These are phyloP conservation scores for Stenogyne calaminthoides DNA, from an alignment of 305 asterid genomes.

Conservation along the genomic window DNA sequence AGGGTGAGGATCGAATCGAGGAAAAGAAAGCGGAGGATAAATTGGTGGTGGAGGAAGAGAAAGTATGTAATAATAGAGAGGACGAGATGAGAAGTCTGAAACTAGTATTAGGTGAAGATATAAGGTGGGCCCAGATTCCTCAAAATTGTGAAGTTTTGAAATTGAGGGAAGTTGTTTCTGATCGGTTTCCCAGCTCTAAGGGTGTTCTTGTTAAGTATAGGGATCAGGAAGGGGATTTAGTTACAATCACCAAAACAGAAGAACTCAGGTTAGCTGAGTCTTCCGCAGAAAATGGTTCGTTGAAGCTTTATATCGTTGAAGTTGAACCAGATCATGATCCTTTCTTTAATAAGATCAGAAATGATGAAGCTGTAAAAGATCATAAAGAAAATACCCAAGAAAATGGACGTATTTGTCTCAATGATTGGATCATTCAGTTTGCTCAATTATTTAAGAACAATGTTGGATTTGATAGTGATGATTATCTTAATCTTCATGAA, in stretches of 20 bases:
- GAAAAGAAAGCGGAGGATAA: slow-evolving; percentile 65
- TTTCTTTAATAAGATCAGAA: slow-evolving; percentile 42
- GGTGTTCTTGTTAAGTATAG: slow-evolving; percentile 75
- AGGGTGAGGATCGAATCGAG: slow-evolving; percentile 36
- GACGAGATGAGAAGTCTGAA: slow-evolving; percentile 60
- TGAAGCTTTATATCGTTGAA: slow-evolving; percentile 70
- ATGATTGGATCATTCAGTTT: slow-evolving; percentile 82
- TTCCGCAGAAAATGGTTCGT: slow-evolving; percentile 55
- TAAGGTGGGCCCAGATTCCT: slow-evolving; percentile 88
- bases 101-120: slow-evolving; percentile 86
- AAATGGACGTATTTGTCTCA: slow-evolving; percentile 41
- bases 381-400: slow-evolving; percentile 33
- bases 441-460: slow-evolving; percentile 75
- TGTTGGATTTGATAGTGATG: slow-evolving; percentile 76
- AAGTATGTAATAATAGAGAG: slow-evolving; percentile 41
- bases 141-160: slow-evolving; percentile 53
- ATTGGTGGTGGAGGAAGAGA: slow-evolving; percentile 81
- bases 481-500: slow-evolving; percentile 78
- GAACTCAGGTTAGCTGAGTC: slow-evolving; percentile 91
- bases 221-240: slow-evolving; percentile 91
- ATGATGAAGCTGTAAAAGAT: slow-evolving; percentile 27
- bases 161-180: slow-evolving; percentile 62
- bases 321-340: slow-evolving; percentile 77
- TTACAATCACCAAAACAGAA: slow-evolving; percentile 76
- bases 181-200: slow-evolving; percentile 59